These are phyloP conservation scores for Aspergillus felis DNA, from an alignment of 2,329 filamentous ascomycete genomes.

Conservation along the genomic window DNA sequence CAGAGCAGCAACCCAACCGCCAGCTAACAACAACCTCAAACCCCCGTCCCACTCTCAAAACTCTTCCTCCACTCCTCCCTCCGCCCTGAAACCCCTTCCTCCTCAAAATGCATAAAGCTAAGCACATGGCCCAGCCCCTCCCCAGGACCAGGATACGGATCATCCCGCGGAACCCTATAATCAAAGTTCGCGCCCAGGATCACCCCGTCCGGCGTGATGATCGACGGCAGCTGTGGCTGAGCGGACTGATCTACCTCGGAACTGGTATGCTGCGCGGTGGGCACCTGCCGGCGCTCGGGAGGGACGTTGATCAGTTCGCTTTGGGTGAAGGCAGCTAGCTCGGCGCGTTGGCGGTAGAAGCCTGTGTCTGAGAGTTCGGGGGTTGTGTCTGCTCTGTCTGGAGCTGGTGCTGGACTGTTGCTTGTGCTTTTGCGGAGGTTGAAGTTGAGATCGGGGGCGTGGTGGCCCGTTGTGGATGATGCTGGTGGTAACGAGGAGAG, in stretches of 20 bases:
- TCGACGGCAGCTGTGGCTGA: neutral
- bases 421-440: neutral
- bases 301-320: constrained; percentile 29
- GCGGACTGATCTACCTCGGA: neutral
- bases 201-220: constrained; percentile 14
- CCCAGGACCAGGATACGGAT: neutral
- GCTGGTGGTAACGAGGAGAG: neutral
- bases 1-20: neutral
- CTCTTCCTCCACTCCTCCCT: neutral
- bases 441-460: neutral
- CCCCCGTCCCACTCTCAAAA: constrained; percentile 1
- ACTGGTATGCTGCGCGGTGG: neutral
- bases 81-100: constrained; percentile 4
- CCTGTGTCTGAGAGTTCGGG: constrained; percentile 28
- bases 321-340: constrained; percentile 20
- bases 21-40: neutral
- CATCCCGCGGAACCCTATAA: neutral
- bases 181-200: constrained; percentile 26
- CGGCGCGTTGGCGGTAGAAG: constrained; percentile 22
- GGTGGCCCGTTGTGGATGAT: neutral
- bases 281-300: constrained; percentile 6
- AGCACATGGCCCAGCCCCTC: constrained; percentile 9
- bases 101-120: constrained; percentile 27
- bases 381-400: neutral
- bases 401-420: neutral